These are phyloP conservation scores for Hirschfeldia incana DNA, from an alignment of 345 rosid genomes.

Conservation along the genomic window DNA sequence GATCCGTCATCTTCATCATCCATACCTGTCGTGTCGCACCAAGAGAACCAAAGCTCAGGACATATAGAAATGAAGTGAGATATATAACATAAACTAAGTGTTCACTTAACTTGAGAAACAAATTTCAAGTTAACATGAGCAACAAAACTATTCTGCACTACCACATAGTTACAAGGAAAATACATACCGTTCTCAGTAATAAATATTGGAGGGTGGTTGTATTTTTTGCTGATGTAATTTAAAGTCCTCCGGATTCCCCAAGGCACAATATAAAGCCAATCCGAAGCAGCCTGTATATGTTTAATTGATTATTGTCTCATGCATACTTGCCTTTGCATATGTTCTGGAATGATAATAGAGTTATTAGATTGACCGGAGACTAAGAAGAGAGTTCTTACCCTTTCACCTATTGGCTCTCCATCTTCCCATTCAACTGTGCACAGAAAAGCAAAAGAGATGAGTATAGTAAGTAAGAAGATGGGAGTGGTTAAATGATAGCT, in stretches of 20 bases:
- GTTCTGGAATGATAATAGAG: background rate
- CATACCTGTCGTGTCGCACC: slow-evolving; percentile 62
- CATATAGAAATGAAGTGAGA: background rate
- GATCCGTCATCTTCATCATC: slow-evolving; percentile 75
- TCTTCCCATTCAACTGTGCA: slow-evolving; percentile 68
- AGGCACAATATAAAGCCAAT: slow-evolving; percentile 87
- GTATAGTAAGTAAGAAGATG: slow-evolving; percentile 5
- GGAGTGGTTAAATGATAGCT: background rate
- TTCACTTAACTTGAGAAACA: background rate
- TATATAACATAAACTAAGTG: background rate
- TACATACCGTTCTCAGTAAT: slow-evolving; percentile 79
- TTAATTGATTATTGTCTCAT: slow-evolving; percentile 18
- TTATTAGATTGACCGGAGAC: slow-evolving; percentile 7
- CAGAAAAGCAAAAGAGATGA: slow-evolving; percentile 18
- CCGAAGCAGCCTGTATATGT: slow-evolving; percentile 80
- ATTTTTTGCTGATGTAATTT: slow-evolving; percentile 58
- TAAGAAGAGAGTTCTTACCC: slow-evolving; percentile 45
- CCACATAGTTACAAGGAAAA: background rate
- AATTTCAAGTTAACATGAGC: background rate
- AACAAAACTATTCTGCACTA: background rate
- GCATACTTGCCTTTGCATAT: slow-evolving; percentile 1
- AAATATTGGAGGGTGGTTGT: slow-evolving; percentile 64
- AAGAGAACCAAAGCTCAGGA: background rate
- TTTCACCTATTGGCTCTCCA: slow-evolving; percentile 77
- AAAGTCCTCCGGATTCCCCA: slow-evolving; percentile 85